Percentiles rank a stretch among this genome's conserved stretches.
Evolutionary conservation across 1,284 basidiomycete species (phyloP).

Genomic region (Rhodotorula sp.): DNA sequence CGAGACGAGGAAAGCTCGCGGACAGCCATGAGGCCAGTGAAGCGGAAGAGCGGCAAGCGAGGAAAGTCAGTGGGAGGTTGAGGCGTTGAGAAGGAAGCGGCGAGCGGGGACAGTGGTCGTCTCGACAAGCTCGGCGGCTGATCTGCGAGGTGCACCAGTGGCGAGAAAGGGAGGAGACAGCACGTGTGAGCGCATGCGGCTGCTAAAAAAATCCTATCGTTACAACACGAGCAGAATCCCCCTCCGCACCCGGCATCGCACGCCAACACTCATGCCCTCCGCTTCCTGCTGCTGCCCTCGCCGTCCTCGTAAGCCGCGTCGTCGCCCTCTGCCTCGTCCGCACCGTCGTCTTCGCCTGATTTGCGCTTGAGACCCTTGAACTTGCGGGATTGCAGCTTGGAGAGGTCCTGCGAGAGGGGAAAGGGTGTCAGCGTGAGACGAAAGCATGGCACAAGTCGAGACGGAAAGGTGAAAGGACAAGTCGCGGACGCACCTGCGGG

Average conservation of each 20-base stretch:
- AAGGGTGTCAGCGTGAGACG: slow-evolving; percentile 54
- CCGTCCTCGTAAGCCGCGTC: background rate
- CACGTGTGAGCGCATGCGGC: too few species aligned
- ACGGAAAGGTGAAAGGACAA: background rate
- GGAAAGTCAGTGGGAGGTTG: too few species aligned
- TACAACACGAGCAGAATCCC: background rate
- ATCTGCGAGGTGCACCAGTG: too few species aligned
- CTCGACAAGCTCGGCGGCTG: too few species aligned
- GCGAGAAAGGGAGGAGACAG: too few species aligned
- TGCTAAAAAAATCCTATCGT: too few species aligned
- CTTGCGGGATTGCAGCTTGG: slow-evolving; percentile 80
- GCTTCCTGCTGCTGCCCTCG: background rate
- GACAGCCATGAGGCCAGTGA: too few species aligned
- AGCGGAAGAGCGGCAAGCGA: too few species aligned
- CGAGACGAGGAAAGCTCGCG: too few species aligned
- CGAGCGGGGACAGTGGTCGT: too few species aligned
- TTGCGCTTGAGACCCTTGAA: slow-evolving; percentile 74
- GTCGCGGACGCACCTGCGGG: background rate
- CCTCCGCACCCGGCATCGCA: background rate
- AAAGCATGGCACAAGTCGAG: background rate
- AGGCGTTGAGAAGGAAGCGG: too few species aligned
- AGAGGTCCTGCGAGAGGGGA: slow-evolving; percentile 63
- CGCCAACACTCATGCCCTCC: background rate
- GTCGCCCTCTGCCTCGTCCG: background rate
- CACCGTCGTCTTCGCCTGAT: background rate